Evolutionary conservation across 1,284 basidiomycete species (phyloP).

Genomic region (Calocybe gambosa): DNA sequence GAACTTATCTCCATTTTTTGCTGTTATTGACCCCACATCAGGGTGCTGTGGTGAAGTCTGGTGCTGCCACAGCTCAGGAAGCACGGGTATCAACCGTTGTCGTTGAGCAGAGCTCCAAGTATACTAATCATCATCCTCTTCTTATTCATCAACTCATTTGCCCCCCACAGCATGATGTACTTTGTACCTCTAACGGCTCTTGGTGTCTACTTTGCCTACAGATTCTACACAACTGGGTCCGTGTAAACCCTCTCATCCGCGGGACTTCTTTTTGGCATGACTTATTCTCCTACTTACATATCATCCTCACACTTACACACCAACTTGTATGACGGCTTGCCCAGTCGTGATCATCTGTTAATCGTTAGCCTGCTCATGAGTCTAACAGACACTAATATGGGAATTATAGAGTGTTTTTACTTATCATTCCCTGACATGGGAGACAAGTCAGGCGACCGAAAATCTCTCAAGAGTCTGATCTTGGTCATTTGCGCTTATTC

Average conservation of each 20-base stretch:
- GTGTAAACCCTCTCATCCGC: conserved; percentile 26
- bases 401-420: conserved; percentile 11
- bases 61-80: conserved; percentile 38
- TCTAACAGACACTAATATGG: conserved; percentile 9
- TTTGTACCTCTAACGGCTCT: conserved; percentile 70
- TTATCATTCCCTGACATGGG: background rate
- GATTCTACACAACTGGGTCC: conserved; percentile 51
- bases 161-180: conserved; percentile 58
- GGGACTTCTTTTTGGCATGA: background rate
- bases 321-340: background rate
- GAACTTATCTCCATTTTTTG: conserved; percentile 28
- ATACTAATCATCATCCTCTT: conserved; percentile 23
- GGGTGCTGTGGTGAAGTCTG: conserved; percentile 46
- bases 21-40: conserved; percentile 19
- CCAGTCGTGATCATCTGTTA: background rate
- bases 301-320: conserved; percentile 2
- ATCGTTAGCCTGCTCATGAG: background rate
- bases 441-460: background rate
- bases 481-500: background rate
- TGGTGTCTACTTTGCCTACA: conserved; percentile 78
- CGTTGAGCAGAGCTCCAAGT: conserved; percentile 70
- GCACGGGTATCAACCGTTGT: conserved; percentile 34
- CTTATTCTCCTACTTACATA: conserved; percentile 11
- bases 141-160: conserved; percentile 7
- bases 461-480: background rate